Evolutionary conservation across 2,329 filamentous ascomycete genomes (phyloP), one percentile per base, ranked within the genome.

Genomic region (Macrophomina tecta): DNA sequence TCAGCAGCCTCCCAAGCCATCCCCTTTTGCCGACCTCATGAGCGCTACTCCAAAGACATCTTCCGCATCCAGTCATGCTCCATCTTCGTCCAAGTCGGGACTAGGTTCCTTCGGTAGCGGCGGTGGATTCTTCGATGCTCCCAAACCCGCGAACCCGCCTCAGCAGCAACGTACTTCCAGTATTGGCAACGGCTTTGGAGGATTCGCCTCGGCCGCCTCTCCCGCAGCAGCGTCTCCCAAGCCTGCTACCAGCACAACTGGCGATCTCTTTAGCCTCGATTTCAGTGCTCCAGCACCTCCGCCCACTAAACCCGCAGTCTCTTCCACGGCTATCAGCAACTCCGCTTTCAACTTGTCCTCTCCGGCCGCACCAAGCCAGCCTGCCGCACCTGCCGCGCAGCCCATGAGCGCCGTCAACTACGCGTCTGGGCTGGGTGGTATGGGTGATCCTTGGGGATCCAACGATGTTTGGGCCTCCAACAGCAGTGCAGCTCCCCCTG

Each of bases 261-360:
- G 89, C 58, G 92, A 97, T 75, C 84, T 97, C 1, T 94, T 97
- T 74, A 92, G 94, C 75, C 87, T 97, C 70, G 69, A 79, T 72
- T 73, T 79, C 70, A 72, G 79, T 3, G 71, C 78, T 14, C 68
- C 74, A 40, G 73, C 77, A 7, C 69, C 79, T 32, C 51, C 68
- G 36, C 72, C 73, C 46, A 70, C 74, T 49, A 65, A 65, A 42
- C 75, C 78, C 12, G 71, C 76, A 4, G 70, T 78, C n/a, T 69
- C 74, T 46, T 77, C 77, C 11, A 74, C 46, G 45, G 38, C 65
- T 12, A 48, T n/a, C 23, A 76, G 85, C 34, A 85, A 79, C 74
- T 95, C 92, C 2, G 90, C 93, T 5, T 97, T 97, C 81, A 97
- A 97, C 75, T 87, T 97, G 7, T 92, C 91, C 1, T 74, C 80